Evolutionary conservation across 306 rosid genomes (phyloP), one percentile per base, ranked within the genome.

Genomic region (Cicer arietinum): DNA sequence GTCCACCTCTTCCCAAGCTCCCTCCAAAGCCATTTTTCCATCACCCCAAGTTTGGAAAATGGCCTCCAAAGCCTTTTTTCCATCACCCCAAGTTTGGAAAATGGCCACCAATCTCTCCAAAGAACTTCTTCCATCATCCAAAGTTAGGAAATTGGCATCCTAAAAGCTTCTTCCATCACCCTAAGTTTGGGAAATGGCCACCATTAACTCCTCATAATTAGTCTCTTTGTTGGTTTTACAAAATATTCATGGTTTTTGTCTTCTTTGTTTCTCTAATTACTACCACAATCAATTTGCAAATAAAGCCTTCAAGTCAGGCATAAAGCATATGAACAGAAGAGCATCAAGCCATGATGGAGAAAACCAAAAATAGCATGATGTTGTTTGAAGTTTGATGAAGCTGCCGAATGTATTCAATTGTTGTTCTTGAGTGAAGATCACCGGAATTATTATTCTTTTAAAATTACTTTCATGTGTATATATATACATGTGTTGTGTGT

Each of bases 11-110:
- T 51, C 94, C 94, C 13, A 47, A 35, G 8, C 3, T 50, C 61
- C 75, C 75, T 52, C 75, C 75, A 16, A 40, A 22, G 44, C 94
- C 88, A 7, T 40, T 81, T 60, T 60, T 60, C 67, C 67, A 60
- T 60, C 67, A 60, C 71, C 84, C 86, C 35, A 84, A 82, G 72
- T 14, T 45, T 3, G 67, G 67, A 60, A 60, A 60, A 37, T 12
- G 37, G 7, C 69, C 68, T 40, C 68, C 47, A 40, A 39, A 67
- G 18, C 7, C 53, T 66, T 77, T 73, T 30, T 79, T 78, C 83
- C 87, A 62, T 37, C 92, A 86, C 83, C 94, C 89, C 37, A 85
- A 79, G 81, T 75, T 51, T 69, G 67, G 67, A 37, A 60, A 60
- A 60, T 12, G 37, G 7, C 69, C 68, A n/a, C 68, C 68, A 40